Evolutionary conservation across 1,139 yeast species (phyloP).

Genomic region (Candida pseudoviswanathii): DNA sequence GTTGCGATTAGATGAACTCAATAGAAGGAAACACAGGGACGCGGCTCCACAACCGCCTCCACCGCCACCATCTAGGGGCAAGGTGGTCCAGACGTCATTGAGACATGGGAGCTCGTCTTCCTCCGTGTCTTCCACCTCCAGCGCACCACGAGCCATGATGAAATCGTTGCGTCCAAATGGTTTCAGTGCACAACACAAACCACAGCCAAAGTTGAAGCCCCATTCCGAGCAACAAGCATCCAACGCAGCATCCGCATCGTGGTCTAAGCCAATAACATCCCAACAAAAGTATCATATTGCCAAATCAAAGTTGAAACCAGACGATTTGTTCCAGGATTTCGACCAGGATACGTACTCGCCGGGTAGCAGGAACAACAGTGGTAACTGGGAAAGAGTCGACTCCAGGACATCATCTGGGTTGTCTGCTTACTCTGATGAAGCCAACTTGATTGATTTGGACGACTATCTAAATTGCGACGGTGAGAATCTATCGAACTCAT

Average conservation of each 20-base stretch:
- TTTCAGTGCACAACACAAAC: constrained; percentile 6
- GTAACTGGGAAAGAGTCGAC: constrained; percentile 33
- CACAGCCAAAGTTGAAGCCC: constrained; percentile 6
- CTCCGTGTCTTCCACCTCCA: constrained; percentile 2
- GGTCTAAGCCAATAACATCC: constrained; percentile 30
- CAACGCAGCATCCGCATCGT: constrained; percentile 50
- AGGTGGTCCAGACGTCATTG: constrained; percentile 31
- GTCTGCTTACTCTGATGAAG: constrained; percentile 14
- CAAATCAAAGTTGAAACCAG: constrained; percentile 19
- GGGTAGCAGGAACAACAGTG: constrained; percentile 12
- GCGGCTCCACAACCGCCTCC: constrained; percentile 14
- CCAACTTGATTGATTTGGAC: constrained; percentile 40
- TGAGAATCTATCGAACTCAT: constrained; percentile 11
- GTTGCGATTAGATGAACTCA: constrained; percentile 41
- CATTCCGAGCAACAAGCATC: constrained; percentile 29
- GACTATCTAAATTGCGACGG: constrained; percentile 14
- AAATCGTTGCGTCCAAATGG: constrained; percentile 38
- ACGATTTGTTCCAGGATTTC: constrained; percentile 44
- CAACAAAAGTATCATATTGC: constrained; percentile 16
- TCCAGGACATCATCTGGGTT: constrained; percentile 18
- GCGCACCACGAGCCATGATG: constrained; percentile 29
- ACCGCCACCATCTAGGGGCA: constrained; percentile 16
- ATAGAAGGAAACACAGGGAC: constrained; percentile 21
- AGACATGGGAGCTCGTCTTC: constrained; percentile 17
- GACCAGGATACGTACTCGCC: constrained; percentile 37